Base-by-base conservation (phyloP, 2,329 filamentous ascomycete species). In the Diaporthe sp. region DNA sequence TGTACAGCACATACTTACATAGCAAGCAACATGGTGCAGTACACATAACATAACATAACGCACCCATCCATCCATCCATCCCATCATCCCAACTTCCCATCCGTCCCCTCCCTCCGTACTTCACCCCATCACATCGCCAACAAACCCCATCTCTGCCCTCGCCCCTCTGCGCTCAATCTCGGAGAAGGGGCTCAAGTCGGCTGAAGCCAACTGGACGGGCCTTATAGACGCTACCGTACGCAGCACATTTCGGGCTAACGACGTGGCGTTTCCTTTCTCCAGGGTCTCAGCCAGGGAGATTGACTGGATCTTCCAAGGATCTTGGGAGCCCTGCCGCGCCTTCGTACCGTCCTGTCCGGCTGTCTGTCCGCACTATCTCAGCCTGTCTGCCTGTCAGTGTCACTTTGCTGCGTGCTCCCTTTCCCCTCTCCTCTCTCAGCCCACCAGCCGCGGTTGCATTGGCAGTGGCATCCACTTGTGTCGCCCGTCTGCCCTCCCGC, bases 241-340 rank as follows among this genome's bases (percentile, higher is more conserved):
- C 19, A 60, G 25, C 44, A 68, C 62, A 10, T 68, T 68, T 46
- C 31, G 46, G 65, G 46, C 65, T 39, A 68, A 53, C 46, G 46
- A 53, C 65, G 65, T 68, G 65, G 65, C 65, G 46, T 68, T 68
- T 68, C 46, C 28, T 53, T 53, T 39, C 62, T 37, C 62, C 62
- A 67, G 62, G 44, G 44, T 67, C 62, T 65, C 60, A 25, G 60
- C 39, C 39, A 46, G 60, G 60, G 42, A 46, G 44, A 51, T 67
- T 51, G 44, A 51, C 62, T 51, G 62, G 44, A 67, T 19, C 60
- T 31, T 31, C 42, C 42, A 46, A 65, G 60, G 60, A 65, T 65
- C 60, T 31, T 65, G 60, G 42, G 60, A 65, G 60, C 60, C 60
- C 39, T 65, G 60, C 60, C 60, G 60, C 42, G 22, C 25, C 60